Evolutionary conservation across 208 protist genomes (phyloP).

Genomic region (Kentomonas sorsogonicus): DNA sequence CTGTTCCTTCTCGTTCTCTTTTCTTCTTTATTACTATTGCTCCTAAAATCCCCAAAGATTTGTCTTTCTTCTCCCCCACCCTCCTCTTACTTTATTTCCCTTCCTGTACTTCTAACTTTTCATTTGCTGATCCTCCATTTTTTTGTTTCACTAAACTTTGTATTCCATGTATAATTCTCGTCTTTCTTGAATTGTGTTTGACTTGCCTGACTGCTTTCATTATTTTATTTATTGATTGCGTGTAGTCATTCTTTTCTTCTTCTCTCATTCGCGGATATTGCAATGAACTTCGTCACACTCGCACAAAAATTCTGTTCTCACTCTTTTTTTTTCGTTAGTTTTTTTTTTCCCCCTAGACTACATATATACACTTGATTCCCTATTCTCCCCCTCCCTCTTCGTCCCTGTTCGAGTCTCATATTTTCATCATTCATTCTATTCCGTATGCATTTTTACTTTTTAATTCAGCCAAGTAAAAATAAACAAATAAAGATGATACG

Average conservation of each 20-base stretch:
- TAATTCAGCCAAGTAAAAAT: too few relatives aligned
- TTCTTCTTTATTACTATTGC: neutral
- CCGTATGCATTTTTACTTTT: too few relatives aligned
- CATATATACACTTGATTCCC: too few relatives aligned
- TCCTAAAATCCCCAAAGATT: neutral
- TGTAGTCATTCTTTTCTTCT: conserved; percentile 1
- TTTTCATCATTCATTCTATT: too few relatives aligned
- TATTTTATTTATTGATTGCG: conserved; percentile 10
- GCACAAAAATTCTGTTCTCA: conserved; percentile 2
- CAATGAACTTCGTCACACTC: neutral
- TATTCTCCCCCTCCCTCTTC: too few relatives aligned
- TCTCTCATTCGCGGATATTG: conserved; percentile 3
- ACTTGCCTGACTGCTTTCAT: conserved; percentile 6
- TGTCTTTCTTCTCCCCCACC: conserved; percentile 2
- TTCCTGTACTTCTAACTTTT: conserved; percentile 10
- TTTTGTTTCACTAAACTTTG: conserved; percentile 14
- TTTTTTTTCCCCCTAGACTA: neutral
- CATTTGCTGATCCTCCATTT: neutral
- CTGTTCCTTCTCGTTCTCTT: conserved; percentile 11
- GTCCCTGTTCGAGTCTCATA: too few relatives aligned
- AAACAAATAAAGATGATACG: too few relatives aligned
- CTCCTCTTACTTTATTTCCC: neutral
- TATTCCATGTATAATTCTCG: neutral
- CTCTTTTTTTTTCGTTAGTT: conserved; percentile 6
- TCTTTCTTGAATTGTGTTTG: conserved; percentile 11